These are phyloP conservation scores for Penicillium sp. DNA, from an alignment of 2,329 filamentous ascomycete genomes.

Conservation along the genomic window DNA sequence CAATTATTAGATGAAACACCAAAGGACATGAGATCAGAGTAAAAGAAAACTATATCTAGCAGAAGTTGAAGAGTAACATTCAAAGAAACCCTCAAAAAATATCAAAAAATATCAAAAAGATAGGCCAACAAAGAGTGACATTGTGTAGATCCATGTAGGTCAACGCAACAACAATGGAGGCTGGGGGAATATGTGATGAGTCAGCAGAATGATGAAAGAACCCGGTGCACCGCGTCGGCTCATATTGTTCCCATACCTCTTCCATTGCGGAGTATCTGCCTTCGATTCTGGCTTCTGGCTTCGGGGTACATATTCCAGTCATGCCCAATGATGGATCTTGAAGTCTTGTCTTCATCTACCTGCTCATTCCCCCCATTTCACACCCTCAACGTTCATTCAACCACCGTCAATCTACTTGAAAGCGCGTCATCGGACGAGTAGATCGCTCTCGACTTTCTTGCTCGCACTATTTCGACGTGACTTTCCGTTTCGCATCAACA, in stretches of 20 bases:
- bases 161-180: background rate
- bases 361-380: background rate
- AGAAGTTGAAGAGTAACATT: background rate
- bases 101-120: background rate
- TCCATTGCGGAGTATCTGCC: background rate
- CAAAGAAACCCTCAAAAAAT: background rate
- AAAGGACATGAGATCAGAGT: background rate
- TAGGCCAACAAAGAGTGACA: background rate
- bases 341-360: background rate
- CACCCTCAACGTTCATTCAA: slow-evolving; percentile 2
- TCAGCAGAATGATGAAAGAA: slow-evolving; percentile 10
- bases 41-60: background rate
- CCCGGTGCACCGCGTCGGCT: slow-evolving; percentile 1
- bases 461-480: background rate
- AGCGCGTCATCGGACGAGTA: slow-evolving; percentile 11
- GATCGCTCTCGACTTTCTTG: background rate
- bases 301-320: slow-evolving; percentile 5
- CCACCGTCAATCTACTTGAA: background rate
- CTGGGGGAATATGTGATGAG: slow-evolving; percentile 3
- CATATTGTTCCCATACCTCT: slow-evolving; percentile 9
- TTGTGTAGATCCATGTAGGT: background rate
- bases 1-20: background rate
- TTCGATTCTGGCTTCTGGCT: background rate
- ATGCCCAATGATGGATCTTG: slow-evolving; percentile 19
- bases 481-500: background rate